These are phyloP conservation scores for Antarctomyces pellizariae DNA, from an alignment of 495 filamentous ascomycete species.

Conservation along the genomic window DNA sequence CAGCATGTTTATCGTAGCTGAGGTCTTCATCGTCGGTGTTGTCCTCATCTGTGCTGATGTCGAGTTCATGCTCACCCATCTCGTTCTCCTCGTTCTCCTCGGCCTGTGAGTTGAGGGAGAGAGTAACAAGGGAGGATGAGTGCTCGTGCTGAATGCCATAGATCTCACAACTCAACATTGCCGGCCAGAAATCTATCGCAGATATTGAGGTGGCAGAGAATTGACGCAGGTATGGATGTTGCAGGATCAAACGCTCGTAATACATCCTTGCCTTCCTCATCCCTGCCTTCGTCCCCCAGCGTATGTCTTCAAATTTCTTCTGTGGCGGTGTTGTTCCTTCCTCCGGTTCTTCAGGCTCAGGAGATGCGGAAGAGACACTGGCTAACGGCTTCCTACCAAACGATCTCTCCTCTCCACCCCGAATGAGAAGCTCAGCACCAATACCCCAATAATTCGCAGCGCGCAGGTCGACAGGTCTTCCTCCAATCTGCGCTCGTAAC, in stretches of 20 bases:
- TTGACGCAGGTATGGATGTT: constrained; percentile 33
- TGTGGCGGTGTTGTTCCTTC: background rate
- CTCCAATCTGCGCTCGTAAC: constrained; percentile 27
- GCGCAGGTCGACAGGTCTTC: constrained; percentile 29
- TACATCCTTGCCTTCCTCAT: constrained; percentile 34
- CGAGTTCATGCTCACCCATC: constrained; percentile 1
- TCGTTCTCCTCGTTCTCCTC: constrained; percentile 4
- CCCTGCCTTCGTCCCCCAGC: constrained; percentile 20
- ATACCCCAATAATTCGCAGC: constrained; percentile 37
- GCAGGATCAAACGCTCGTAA: constrained; percentile 42
- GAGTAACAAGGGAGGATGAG: constrained; percentile 9
- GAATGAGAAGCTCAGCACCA: constrained; percentile 42
- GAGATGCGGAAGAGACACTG: background rate
- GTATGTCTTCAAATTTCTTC: background rate
- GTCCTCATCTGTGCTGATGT: constrained; percentile 1
- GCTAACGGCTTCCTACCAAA: constrained; percentile 3
- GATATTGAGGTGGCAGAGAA: constrained; percentile 18
- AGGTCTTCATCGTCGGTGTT: constrained; percentile 1
- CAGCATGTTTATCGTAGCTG: background rate
- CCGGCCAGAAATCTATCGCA: constrained; percentile 35
- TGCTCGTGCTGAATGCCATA: constrained; percentile 30
- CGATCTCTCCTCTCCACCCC: constrained; percentile 14
- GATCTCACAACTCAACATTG: constrained; percentile 45
- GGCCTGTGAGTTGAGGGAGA: constrained; percentile 1
- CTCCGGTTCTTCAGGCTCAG: constrained; percentile 1